Base-by-base conservation (phyloP, 176 grass and related monocot species). In the Triticum timopheevii region DNA sequence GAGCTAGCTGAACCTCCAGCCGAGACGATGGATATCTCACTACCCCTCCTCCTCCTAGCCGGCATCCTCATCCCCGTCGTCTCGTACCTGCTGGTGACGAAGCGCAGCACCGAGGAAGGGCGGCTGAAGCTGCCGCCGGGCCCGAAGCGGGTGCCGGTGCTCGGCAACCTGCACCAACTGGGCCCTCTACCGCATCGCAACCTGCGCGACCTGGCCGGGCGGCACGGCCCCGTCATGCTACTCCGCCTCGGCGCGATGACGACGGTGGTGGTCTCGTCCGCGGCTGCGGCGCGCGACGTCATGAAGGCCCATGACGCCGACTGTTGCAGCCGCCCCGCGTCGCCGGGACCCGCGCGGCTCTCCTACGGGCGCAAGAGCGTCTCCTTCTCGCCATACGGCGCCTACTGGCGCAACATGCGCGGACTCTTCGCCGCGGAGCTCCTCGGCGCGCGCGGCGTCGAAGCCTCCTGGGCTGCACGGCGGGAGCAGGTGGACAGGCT, bases 171-270 rank as follows among this genome's bases (percentile, higher is more conserved):
- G 45, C 45, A 49, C 45, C 45, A 49, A 49, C 45, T 49, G 1
- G 45, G 45, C 45, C 13, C 45, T 49, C 45, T 49, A 10, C 45
- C 45, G 45, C 45, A 49, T 10, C 45, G 45, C 45, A 49, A 15
- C 13, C 45, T 49, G 45, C 45, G 45, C 45, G 45, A 49, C 45
- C 45, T 49, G 45, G 45, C 45, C 45, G 4, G 13, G 45, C 45
- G 45, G 45, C 45, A 49, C 45, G 13, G 45, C 13, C 13, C 45
- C 4, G 75, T 89, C 10, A 90, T 94, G 76, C 39, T 76, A 65
- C 86, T 97, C 10, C 88, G 86, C 30, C 86, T 97, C 6, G 92
- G 94, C 68, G 11, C 77, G 64, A 82, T 84, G 30, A 80, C 82
- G 27, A 67, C 1, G 28, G 28, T 28, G 28, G 28, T 28, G 28